Conservation (phyloP, 1,284 basidiomycete species). For the Veloporphyrellus conicus region DNA sequence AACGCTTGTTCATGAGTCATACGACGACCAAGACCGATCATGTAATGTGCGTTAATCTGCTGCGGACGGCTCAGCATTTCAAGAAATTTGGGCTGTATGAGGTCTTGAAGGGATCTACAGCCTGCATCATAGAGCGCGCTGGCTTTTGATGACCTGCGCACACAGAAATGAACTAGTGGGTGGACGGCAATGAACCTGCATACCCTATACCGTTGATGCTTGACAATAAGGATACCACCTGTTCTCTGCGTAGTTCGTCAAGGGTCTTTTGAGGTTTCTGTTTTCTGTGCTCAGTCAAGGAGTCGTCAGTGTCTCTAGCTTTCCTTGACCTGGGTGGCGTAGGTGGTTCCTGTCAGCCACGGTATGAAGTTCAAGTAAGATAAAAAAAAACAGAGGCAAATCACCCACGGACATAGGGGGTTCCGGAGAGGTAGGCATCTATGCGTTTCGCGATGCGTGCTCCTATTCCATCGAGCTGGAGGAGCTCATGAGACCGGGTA, state of each 20-base stretch:
- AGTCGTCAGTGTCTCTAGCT: background rate
- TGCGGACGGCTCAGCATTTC: constrained; percentile 37
- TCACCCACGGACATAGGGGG: constrained; percentile 37
- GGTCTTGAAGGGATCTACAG: constrained; percentile 41
- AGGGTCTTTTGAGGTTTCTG: constrained; percentile 20
- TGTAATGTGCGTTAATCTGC: constrained; percentile 38
- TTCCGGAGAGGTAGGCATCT: constrained; percentile 36
- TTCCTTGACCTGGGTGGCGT: constrained; percentile 13
- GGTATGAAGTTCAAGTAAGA: constrained; percentile 4
- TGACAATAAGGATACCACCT: constrained; percentile 16
- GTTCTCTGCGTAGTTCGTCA: constrained; percentile 19
- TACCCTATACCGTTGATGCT: constrained; percentile 24
- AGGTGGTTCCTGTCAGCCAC: constrained; percentile 14
- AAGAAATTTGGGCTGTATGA: constrained; percentile 39
- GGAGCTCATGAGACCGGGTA: constrained; percentile 7
- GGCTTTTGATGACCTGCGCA: constrained; percentile 38
- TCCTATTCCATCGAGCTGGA: constrained; percentile 43
- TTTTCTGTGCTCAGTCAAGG: background rate
- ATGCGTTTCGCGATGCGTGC: constrained; percentile 42
- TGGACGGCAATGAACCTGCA: constrained; percentile 16
- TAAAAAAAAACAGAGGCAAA: background rate
- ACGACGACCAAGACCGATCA: constrained; percentile 35
- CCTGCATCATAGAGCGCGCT: constrained; percentile 44
- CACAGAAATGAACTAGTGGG: background rate
- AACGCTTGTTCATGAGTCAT: constrained; percentile 41